A percentile compares a stretch with the other conserved stretches of the same genome.
These are phyloP conservation scores for Boechera divaricarpa DNA, from an alignment of 345 rosid species.

Conservation along the genomic window DNA sequence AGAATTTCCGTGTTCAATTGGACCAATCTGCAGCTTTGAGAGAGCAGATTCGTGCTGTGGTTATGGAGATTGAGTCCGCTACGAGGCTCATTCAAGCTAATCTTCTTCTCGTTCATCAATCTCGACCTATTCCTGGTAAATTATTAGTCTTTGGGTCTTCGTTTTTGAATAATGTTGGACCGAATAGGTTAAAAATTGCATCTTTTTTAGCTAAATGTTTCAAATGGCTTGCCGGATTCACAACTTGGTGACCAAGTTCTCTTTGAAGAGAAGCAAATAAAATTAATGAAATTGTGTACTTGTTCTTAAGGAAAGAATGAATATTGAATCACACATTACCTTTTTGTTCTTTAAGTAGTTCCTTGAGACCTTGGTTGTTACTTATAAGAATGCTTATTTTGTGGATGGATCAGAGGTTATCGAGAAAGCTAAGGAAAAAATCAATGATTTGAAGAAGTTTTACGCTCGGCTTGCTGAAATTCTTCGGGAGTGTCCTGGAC, in stretches of 20 bases:
- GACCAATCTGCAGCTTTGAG: slow-evolving; percentile 76
- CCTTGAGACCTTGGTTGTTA: not conserved
- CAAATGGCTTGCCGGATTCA: not conserved
- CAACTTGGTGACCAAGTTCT: not conserved
- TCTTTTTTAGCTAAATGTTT: not conserved
- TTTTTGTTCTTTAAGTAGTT: not conserved
- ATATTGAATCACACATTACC: not conserved
- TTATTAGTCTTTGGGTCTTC: not conserved
- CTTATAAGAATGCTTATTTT: not conserved
- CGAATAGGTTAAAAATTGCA: not conserved
- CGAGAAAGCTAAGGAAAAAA: slow-evolving; percentile 66
- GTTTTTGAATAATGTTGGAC: not conserved
- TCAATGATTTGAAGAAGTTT: slow-evolving; percentile 60
- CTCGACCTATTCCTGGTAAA: slow-evolving; percentile 83
- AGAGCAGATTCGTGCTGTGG: slow-evolving; percentile 76
- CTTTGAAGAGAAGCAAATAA: not conserved
- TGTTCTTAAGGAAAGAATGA: slow-evolving; percentile 13
- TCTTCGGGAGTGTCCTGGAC: slow-evolving; percentile 66
- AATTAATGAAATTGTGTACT: slow-evolving; percentile 2
- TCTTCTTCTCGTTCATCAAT: slow-evolving; percentile 87
- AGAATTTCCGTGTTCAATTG: slow-evolving; percentile 69
- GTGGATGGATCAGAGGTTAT: slow-evolving; percentile 63
- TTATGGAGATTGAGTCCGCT: slow-evolving; percentile 74
- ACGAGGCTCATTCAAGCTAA: slow-evolving; percentile 73
- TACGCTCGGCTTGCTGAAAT: slow-evolving; percentile 66